These are phyloP conservation scores for Neofusicoccum cordaticola DNA, from an alignment of 2,329 filamentous ascomycete species.

Conservation along the genomic window DNA sequence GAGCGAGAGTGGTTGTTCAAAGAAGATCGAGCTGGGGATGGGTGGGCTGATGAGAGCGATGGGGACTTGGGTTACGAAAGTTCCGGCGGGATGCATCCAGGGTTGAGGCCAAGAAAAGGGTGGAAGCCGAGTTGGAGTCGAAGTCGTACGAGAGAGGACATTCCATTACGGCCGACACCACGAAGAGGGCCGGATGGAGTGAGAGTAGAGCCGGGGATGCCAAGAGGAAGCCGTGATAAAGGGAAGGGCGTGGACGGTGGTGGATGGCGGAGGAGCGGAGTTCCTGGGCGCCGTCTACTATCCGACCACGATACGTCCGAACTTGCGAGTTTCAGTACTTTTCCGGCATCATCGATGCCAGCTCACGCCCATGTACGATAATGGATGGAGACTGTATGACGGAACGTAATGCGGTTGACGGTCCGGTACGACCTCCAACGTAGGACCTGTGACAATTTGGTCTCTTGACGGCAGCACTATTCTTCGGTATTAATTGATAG, in stretches of 20 bases:
- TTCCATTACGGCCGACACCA: background rate
- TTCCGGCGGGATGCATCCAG: background rate
- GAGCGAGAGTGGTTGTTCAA: background rate
- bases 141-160: background rate
- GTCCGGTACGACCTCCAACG: background rate
- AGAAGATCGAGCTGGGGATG: background rate
- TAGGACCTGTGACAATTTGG: background rate
- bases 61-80: background rate
- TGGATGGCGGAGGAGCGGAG: background rate
- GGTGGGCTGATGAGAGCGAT: background rate
- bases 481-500: background rate
- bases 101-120: background rate
- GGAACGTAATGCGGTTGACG: background rate
- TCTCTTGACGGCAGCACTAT: background rate
- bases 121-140: constrained; percentile 2
- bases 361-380: background rate
- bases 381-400: background rate
- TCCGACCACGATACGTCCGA: background rate
- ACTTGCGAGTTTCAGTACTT: background rate
- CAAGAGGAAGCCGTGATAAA: background rate
- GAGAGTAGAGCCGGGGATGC: background rate
- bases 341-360: background rate
- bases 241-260: background rate
- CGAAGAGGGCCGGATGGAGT: background rate
- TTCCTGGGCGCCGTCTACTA: background rate